A percentile compares a stretch with the other conserved stretches of the same genome.
Evolutionary conservation across 768 basidiomycete genomes (phyloP).

Genomic region (Naganishia vaughanmartiniae): DNA sequence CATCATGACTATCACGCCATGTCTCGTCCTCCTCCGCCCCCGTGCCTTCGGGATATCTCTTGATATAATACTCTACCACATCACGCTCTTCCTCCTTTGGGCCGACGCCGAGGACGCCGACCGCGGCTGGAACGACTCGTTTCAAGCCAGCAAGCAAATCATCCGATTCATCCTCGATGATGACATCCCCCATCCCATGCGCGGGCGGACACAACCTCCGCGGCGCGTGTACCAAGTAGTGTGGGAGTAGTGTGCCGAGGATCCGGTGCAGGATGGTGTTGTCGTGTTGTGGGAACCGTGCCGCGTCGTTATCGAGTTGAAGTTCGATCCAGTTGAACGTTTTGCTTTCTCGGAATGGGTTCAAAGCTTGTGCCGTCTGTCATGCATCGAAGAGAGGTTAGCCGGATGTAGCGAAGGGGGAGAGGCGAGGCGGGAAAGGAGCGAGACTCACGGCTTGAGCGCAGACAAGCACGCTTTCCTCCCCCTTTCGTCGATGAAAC

Average conservation of each 20-base stretch:
- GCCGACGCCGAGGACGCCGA: no score
- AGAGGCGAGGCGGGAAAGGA: no score
- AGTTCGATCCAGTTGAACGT: constrained; percentile 2
- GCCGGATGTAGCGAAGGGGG: no score
- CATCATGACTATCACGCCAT: background rate
- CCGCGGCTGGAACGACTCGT: background rate
- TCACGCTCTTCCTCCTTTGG: background rate
- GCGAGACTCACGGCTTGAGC: background rate
- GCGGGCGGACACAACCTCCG: background rate
- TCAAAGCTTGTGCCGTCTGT: background rate
- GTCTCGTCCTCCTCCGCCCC: background rate
- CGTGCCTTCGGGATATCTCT: background rate
- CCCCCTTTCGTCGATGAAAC: background rate
- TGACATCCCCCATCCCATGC: constrained; percentile 1
- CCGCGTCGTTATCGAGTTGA: background rate
- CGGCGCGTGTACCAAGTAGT: background rate
- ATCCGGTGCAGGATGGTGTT: background rate
- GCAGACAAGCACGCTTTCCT: background rate
- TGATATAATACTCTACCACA: constrained; percentile 16
- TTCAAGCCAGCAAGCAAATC: background rate
- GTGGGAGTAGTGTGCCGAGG: background rate
- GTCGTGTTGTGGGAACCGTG: background rate
- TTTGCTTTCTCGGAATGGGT: background rate
- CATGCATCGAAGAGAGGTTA: no score
- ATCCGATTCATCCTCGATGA: background rate